Base-by-base conservation (phyloP, 208 protist genomes). In the Wallacemonas sp. region DNA sequence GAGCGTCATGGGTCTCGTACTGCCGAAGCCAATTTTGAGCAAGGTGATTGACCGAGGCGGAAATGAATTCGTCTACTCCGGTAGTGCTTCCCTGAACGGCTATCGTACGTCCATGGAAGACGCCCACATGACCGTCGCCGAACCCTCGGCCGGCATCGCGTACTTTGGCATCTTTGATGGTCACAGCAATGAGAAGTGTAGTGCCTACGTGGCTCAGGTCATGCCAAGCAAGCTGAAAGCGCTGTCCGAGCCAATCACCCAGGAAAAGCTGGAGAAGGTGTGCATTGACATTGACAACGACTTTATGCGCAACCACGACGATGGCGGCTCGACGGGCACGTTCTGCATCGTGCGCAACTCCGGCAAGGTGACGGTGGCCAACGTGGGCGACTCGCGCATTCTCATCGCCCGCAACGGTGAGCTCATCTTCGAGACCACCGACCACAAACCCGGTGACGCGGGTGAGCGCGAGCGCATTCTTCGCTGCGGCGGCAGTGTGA, bases 81-180 rank as follows among this genome's bases (percentile, higher is more conserved):
- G 70, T 33, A 86, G 76, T 42, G 73, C 76, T 26, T 86, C 75
- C 9, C 68, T 93, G 55, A 93, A 95, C 66, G 90, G 90, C 26
- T 95, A 77, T 63, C 90, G 90, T 13, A 85, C 69, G 32, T 83
- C 74, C 5, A 97, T 97, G 92, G 89, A 97, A 68, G 92, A 97
- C 55, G 92, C 92, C 0, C 87, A 95, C 65, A 82, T 97, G 72
- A 17, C 78, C 38, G 36, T 81, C 55, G 78, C 76, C 12, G n/a
- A 33, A n/a, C 55, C 75, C 17, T 62, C 71, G 34, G 57, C 67
- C 17, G 65, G 77, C 17, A 42, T 78, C 22, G 60, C 66, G 55
- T 79, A 92, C 63, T 89, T 95, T 65, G 92, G 92, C 50, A 82
- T 97, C 44, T 97, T 97, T 65, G 92, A 97, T 58, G 92, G 92